phyloP scores from a whole-genome alignment of 805 yeast genomes.

The Monosporozyma siamensis region DNA sequence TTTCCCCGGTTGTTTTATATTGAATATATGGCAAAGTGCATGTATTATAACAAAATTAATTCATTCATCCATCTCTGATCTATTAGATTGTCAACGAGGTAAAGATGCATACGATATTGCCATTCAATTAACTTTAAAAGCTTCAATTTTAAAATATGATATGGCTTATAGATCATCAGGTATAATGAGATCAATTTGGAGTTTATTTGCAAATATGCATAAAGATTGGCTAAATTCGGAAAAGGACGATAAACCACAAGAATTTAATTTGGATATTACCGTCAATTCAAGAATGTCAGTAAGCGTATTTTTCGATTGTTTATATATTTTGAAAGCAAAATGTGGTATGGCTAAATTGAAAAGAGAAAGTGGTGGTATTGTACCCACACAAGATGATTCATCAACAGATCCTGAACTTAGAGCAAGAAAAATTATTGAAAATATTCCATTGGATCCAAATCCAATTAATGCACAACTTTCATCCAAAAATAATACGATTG shows the following conservation, averaged over 20 bases:
- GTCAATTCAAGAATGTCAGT: constrained; percentile 86
- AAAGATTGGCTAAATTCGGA: constrained; percentile 32
- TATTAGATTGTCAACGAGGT: constrained; percentile 64
- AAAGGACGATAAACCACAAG: constrained; percentile 6
- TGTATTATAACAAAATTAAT: constrained; percentile 70
- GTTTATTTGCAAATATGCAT: constrained; percentile 59
- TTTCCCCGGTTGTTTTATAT: constrained; percentile 73
- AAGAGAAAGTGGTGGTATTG: constrained; percentile 21
- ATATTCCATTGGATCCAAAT: constrained; percentile 75
- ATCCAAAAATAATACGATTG: neutral
- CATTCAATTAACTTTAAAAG: constrained; percentile 57
- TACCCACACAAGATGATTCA: constrained; percentile 24
- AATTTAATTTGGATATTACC: constrained; percentile 37
- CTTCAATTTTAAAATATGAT: constrained; percentile 84
- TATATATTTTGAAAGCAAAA: constrained; percentile 75
- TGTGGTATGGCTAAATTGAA: constrained; percentile 73
- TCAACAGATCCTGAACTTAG: neutral
- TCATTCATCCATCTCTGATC: constrained; percentile 61
- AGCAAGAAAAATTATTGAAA: constrained; percentile 65
- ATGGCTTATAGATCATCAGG: constrained; percentile 89
- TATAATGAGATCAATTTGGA: constrained; percentile 92
- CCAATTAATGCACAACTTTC: constrained; percentile 42
- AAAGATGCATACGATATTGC: constrained; percentile 60
- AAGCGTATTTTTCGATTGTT: constrained; percentile 82
- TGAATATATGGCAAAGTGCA: constrained; percentile 87